Evolutionary conservation across 805 yeast genomes (phyloP).

Genomic region (Cyberlindnera xylosilytica): DNA sequence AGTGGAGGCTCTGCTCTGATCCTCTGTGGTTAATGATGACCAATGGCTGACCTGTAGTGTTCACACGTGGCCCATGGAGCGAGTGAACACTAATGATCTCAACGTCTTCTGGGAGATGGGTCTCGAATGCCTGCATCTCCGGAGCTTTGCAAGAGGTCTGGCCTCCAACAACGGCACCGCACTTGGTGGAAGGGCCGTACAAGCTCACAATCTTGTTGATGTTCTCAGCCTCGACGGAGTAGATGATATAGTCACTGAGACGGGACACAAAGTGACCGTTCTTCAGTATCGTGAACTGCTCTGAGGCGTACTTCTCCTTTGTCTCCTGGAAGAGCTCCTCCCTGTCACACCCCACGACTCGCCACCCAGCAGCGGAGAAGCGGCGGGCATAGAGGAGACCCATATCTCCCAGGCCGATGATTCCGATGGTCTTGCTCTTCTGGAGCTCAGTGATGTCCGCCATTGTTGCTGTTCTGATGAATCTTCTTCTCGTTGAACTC

Average conservation of each 20-base stretch:
- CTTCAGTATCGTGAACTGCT: constrained; percentile 51
- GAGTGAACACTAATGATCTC: constrained; percentile 88
- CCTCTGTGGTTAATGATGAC: constrained; percentile 81
- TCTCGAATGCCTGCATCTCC: constrained; percentile 83
- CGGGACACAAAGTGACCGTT: constrained; percentile 88
- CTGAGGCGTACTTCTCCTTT: constrained; percentile 36
- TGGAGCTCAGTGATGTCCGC: constrained; percentile 6
- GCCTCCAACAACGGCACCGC: constrained; percentile 94
- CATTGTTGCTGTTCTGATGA: constrained; percentile 5
- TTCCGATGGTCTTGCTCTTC: constrained; percentile 62
- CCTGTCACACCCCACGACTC: constrained; percentile 82
- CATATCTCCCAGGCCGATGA: constrained; percentile 97
- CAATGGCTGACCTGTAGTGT: constrained; percentile 87
- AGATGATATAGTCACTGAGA: constrained; percentile 75
- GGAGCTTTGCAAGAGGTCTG: constrained; percentile 95
- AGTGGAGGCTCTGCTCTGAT: constrained; percentile 43
- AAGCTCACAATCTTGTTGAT: constrained; percentile 64
- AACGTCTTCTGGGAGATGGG: constrained; percentile 68
- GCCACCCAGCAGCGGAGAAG: constrained; percentile 83
- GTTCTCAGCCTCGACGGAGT: constrained; percentile 90
- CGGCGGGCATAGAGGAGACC: constrained; percentile 81
- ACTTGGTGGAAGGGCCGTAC: constrained; percentile 86
- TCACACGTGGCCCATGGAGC: constrained; percentile 90
- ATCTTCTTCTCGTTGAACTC: too few species aligned
- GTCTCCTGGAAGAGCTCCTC: constrained; percentile 57